Percentiles rank a stretch among this genome's conserved stretches.
Evolutionary conservation across 2,329 filamentous ascomycete genomes (phyloP).

Genomic region (Arthrobotrys iridis): DNA sequence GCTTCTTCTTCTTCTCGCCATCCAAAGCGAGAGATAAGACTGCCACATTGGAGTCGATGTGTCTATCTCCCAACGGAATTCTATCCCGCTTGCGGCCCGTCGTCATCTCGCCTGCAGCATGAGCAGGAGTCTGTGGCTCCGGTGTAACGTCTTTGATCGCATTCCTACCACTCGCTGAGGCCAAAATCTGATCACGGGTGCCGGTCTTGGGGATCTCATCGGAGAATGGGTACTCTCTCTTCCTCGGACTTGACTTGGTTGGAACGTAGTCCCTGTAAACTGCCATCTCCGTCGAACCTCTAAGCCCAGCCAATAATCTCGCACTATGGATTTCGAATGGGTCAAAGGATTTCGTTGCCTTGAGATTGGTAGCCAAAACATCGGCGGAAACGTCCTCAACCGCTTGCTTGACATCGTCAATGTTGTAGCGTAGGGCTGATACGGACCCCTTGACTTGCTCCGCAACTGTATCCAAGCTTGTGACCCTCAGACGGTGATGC

Average conservation of each 20-base stretch:
- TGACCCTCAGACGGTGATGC: constrained; percentile 71
- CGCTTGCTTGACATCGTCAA: constrained; percentile 48
- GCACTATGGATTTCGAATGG: constrained; percentile 66
- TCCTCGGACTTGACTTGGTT: constrained; percentile 87
- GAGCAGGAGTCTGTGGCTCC: not conserved
- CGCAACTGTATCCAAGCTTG: constrained; percentile 38
- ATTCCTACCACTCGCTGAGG: not conserved
- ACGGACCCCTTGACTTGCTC: constrained; percentile 39
- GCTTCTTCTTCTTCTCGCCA: constrained; percentile 27
- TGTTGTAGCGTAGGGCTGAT: constrained; percentile 26
- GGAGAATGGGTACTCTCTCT: constrained; percentile 81
- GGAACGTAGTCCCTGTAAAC: constrained; percentile 80
- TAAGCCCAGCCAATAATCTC: constrained; percentile 75
- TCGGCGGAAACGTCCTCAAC: constrained; percentile 64
- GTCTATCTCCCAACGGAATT: constrained; percentile 30
- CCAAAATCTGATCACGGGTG: constrained; percentile 61
- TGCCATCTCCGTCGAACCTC: constrained; percentile 73
- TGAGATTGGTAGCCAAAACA: constrained; percentile 68
- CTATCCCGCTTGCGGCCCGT: constrained; percentile 31
- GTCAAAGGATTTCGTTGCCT: constrained; percentile 69
- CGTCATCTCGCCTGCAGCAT: not conserved
- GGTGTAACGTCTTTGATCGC: constrained; percentile 7
- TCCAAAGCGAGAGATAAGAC: constrained; percentile 1
- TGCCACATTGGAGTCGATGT: constrained; percentile 36
- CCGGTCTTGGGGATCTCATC: constrained; percentile 79